Conservation (phyloP, 2,329 filamentous ascomycete species). For the Cadophora gregata region DNA sequence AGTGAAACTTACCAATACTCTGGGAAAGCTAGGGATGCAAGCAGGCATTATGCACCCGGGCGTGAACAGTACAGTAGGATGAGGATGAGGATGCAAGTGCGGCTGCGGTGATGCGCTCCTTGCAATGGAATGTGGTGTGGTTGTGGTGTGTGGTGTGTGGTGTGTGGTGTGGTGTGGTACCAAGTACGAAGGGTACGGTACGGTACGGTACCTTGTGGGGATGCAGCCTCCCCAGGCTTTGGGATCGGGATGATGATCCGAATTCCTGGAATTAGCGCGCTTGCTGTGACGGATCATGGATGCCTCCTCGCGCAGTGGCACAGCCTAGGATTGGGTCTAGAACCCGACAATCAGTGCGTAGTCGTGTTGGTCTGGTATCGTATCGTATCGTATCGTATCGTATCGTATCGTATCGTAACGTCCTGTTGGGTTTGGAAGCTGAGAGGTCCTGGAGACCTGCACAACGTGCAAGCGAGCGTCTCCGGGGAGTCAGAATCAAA, state of each 20-base stretch:
- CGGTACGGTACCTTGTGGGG: too few species aligned
- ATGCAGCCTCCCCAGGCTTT: background rate
- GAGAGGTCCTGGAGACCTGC: background rate
- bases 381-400: too few species aligned
- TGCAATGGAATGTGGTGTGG: background rate
- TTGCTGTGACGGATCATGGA: conserved; percentile 2
- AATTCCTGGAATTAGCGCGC: conserved; percentile 6
- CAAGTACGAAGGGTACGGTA: background rate
- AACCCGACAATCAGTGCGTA: background rate
- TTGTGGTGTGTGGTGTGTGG: background rate
- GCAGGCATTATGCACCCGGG: conserved; percentile 22
- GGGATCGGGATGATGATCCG: conserved; percentile 1
- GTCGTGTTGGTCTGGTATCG: background rate
- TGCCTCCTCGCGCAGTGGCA: conserved; percentile 2
- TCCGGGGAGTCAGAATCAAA: background rate
- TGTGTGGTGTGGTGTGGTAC: background rate
- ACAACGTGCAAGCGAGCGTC: background rate
- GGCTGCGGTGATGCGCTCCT: background rate
- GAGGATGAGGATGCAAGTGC: conserved; percentile 4
- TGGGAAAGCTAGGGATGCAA: conserved; percentile 23
- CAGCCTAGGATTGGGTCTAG: background rate
- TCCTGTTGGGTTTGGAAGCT: background rate
- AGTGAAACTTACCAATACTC: conserved; percentile 29
- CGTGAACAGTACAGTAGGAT: background rate
- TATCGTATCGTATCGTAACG: too few species aligned